Evolutionary conservation across 768 basidiomycete genomes (phyloP), one percentile per base, ranked within the genome.

Genomic region (Tulasnella sp.): DNA sequence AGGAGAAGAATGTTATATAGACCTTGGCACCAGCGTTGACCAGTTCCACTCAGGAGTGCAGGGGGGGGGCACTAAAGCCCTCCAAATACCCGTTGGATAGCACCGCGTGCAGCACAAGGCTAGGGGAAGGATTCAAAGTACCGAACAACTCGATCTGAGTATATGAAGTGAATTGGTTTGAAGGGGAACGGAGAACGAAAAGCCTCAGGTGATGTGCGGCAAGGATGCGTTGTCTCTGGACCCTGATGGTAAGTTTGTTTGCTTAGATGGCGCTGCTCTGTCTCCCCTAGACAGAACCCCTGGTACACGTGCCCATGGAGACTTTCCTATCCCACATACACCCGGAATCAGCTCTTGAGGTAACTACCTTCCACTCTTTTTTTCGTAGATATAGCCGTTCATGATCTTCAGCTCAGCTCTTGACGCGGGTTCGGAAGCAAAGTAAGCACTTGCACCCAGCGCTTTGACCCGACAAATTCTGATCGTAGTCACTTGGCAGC

Each of bases 401-500:
- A 58, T 27, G 6, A 21, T 19, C 56, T 10, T 21, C 56, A 58
- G 56, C 56, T 27, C 56, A 58, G 56, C 56, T 58, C n/a, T 27
- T 58, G 56, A 58, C 56, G 7, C 56, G 56, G 6, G 56, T 58
- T 5, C 56, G 56, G 19, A 19, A 27, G 56, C 6, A 19, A 58
- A 58, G 56, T 58, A 58, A 58, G 56, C 56, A 58, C n/a, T n/a
- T n/a, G n/a, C 19, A 8, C 19, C 9, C 16, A 58, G 24, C 10
- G 56, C 9, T 6, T 21, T 58, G 56, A 58, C 24, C 24, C n/a
- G n/a, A 19, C 56, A 5, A 58, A 21, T 19, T 19, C 71, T 72
- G 31, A 72, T 34, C 19, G 6, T 72, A 9, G 8, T 42, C 42
- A 72, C 40, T 72, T 73, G 72, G 27, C 40, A 81, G 80, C 80